Conservation (phyloP, 441 rosid species). For the Arabidopsis hybrid region DNA sequence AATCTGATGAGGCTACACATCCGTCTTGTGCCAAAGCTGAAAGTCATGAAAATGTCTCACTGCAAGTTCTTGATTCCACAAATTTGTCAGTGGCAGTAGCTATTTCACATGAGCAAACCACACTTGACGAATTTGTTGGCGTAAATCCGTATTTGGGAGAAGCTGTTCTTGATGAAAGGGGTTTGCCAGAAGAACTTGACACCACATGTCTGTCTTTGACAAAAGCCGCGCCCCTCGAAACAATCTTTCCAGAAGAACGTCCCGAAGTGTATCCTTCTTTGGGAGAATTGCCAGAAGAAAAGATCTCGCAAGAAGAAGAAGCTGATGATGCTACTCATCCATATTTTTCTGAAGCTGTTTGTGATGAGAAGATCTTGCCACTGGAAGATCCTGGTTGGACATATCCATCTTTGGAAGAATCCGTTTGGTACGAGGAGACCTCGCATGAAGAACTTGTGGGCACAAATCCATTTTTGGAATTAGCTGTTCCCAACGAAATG, state of each 20-base stretch:
- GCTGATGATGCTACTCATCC: conserved; percentile 11
- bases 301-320: conserved; percentile 15
- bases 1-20: conserved; percentile 24
- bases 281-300: conserved; percentile 17
- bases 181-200: conserved; percentile 25
- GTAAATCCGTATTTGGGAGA: conserved; percentile 25
- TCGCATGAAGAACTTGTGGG: conserved; percentile 31
- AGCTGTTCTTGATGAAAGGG: conserved; percentile 26
- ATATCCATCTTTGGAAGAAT: conserved; percentile 26
- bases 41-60: conserved; percentile 11
- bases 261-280: conserved; percentile 23
- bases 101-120: conserved; percentile 17
- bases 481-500: conserved; percentile 19
- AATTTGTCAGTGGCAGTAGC: conserved; percentile 23
- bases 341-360: conserved; percentile 20
- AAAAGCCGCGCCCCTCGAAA: background rate
- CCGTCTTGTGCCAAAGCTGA: conserved; percentile 31
- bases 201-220: conserved; percentile 29
- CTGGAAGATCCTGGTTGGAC: conserved; percentile 22
- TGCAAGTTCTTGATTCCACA: conserved; percentile 29
- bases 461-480: conserved; percentile 28
- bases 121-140: conserved; percentile 36
- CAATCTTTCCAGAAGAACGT: conserved; percentile 10
- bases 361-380: conserved; percentile 25
- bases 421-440: conserved; percentile 1